Base-by-base conservation (phyloP, 345 rosid genomes). In the Pistacia integerrima region DNA sequence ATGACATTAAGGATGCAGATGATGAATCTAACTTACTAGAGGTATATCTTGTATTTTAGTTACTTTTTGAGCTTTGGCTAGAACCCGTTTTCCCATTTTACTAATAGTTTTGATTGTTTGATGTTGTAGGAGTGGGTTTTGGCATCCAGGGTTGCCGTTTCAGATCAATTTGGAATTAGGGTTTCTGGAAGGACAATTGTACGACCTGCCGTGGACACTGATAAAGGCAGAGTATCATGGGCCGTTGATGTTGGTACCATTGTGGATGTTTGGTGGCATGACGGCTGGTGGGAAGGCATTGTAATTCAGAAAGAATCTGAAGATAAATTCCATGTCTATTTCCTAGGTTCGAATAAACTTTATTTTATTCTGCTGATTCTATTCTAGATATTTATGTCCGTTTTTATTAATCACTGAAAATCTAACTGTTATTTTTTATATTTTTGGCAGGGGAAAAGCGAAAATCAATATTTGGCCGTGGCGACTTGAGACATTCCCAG, bases 241-340 rank as follows among this genome's bases (percentile, higher is more conserved):
- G 70, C 55, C 3, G 41, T 86, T 73, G 84, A 74, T 61, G 83
- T 85, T 82, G 98, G 97, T 57, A 71, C 85, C 64, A 73, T 90
- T 75, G 93, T 94, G 76, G 98, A 94, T 79, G 97, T 77, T n/a
- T 92, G 97, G 97, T 78, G 91, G 91, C 84, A 86, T 82, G 90
- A 88, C 75, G 96, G 91, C 11, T 94, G 97, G 97, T 91, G 93
- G 91, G 98, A 94, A 85, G 98, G 98, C 73, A 88, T 92, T 14
- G 91, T 89, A 59, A 64, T 84, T 80, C 78, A 67, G 67, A 82
- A 87, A 79, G 87, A 83, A 57, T 82, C 89, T 35, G 88, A 87
- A 70, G 90, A 84, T 64, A 86, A 77, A 77, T 69, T 88, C 63
- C 82, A 69, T 78, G 90, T 92, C 69, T 91, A 83, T 84, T 85